Evolutionary conservation across 2,329 filamentous ascomycete species (phyloP), one percentile per base, ranked within the genome.

Genomic region (Colletotrichum destructivum): DNA sequence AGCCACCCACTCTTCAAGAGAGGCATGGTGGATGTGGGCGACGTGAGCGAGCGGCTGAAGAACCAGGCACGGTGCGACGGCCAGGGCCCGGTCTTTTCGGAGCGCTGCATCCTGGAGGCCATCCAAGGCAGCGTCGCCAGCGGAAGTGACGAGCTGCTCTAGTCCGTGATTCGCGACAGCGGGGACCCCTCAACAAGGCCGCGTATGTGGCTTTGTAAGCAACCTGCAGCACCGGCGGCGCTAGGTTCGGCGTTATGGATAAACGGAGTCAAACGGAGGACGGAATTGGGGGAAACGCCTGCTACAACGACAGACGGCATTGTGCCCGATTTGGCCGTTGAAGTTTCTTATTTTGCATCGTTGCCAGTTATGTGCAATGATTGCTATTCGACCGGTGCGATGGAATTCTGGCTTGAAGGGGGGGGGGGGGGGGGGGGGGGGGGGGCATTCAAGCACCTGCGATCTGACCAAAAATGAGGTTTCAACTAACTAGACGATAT

Each of bases 31-130:
- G 94, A 98, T 80, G 90, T 98, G 15, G 92, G 88, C 47, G 89
- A 93, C 79, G 93, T 98, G 42, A 95, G 92, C 79, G 93, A 96
- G 78, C 87, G 91, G 15, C 84, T 98, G 64, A 95, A 94, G 84
- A 86, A 88, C 21, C 84, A 89, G 77, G 93, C 94, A 21, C 90
- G 91, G 77, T 98, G 95, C 79, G 93, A 98, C 81, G 95, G 95
- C 2, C 92, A 94, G 78, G 93, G 95, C 0, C 95, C 95, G 2
- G 95, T 96, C 51, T 98, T 98, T 76, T 91, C 93, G 73, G 95
- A 98, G 81, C 84, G 88, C 31, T 89, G 90, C 55, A 92, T 98
- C 18, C 81, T 90, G 54, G 84, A 87, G 73, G 94, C 94, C 18
- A 95, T 98, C 74, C 89, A 94, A 80, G 88, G 92, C 77, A 96